Base-by-base conservation (phyloP, 441 rosid species). In the Jatropha multifida region DNA sequence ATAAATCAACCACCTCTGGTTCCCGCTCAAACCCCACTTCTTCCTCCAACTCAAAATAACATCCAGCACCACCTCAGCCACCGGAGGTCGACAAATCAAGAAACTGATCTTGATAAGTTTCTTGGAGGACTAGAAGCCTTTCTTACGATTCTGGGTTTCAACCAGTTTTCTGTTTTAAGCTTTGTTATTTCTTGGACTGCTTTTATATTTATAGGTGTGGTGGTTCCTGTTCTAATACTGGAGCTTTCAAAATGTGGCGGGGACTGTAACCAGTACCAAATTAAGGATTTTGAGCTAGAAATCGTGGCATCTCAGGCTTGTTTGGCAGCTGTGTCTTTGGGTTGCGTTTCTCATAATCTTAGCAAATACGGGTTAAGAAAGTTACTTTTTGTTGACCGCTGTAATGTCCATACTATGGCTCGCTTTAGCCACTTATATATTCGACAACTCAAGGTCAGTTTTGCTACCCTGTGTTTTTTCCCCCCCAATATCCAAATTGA, bases 301-400 rank as follows among this genome's bases (percentile, higher is more conserved):
- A 91, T 89, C 9, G 89, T 93, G 12, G 85, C 84, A 11, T 85
- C 94, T 1, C 94, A 91, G 77, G 80, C 80, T 0, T 85, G 88
- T 83, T 75, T 91, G 38, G 97, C 91, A 27, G 95, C 86, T 41
- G 92, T 89, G 32, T 92, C 98, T 69, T 71, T 94, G 78, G 83
- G 88, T 51, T 92, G 98, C 59, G 76, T 93, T 48, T 88, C 99
- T 9, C 89, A 87, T 81, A 93, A 90, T 83, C 83, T 93, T 40
- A 80, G 98, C 27, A 93, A 93, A 81, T 87, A 92, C 76, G 92
- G 97, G 69, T 70, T 90, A 44, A 77, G 89, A 61, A 90, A 82
- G 86, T 93, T 95, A 71, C 81, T 95, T 62, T 92, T 95, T 10
- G 96, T 92, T 55, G 99, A 93, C 83, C 90, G 93, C 17, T 85